Evolutionary conservation across 2,329 filamentous ascomycete species (phyloP).

Genomic region (Colletotrichum sp.): DNA sequence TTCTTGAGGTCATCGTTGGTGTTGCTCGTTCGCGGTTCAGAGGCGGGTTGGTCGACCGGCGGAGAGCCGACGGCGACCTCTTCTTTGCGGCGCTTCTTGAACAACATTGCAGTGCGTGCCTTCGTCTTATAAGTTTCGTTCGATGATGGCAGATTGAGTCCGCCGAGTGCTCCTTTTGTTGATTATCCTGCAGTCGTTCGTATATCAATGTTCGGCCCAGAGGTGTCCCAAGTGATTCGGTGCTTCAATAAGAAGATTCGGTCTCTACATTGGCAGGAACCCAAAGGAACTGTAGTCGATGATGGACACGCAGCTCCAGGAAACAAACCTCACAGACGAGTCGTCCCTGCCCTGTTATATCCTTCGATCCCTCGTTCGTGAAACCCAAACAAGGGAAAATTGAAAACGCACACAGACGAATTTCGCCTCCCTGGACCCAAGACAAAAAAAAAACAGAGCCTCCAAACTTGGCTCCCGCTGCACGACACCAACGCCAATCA

Average conservation of each 20-base stretch:
- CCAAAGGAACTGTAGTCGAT: neutral
- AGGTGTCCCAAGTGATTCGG: accelerated
- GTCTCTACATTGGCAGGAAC: neutral
- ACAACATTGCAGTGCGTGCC: neutral
- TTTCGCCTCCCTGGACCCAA: neutral
- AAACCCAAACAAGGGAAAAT: neutral
- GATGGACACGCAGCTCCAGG: neutral
- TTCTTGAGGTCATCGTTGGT: neutral
- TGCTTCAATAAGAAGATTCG: neutral
- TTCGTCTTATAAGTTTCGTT: neutral
- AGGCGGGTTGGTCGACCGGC: neutral
- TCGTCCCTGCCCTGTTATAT: neutral
- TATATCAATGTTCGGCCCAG: neutral
- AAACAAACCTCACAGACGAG: neutral
- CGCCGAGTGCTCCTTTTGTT: neutral
- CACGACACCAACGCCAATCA: neutral
- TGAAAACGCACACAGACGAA: neutral
- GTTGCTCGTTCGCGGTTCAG: constrained; percentile 9
- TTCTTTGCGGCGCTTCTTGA: constrained; percentile 7
- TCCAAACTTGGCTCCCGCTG: constrained; percentile 20
- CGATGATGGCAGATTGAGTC: neutral
- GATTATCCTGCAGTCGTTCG: neutral
- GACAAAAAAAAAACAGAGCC: neutral
- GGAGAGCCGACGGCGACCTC: neutral
- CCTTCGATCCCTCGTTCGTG: neutral